Evolutionary conservation across 768 basidiomycete species (phyloP), one percentile per base, ranked within the genome.

Genomic region (Trametes elegans): DNA sequence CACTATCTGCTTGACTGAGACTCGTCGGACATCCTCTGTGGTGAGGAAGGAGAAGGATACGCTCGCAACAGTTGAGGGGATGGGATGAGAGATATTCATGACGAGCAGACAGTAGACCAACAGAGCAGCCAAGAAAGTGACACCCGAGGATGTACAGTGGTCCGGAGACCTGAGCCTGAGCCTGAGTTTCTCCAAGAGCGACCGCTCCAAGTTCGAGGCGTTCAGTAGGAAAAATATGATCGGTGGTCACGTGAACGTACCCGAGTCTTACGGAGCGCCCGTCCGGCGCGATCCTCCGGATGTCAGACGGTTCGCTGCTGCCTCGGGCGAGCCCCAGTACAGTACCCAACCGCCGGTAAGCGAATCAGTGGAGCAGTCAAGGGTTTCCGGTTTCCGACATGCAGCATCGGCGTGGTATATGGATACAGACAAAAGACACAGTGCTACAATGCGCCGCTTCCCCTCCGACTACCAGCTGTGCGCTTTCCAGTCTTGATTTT

Each of bases 1-100:
- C 49, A 93, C 81, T 59, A 98, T 88, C 75, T 97, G 93, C 74
- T 97, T 95, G 66, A 98, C 96, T n/a, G 93, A 96, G 66, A 98
- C 93, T 54, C 88, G 83, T 40, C 89, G 84, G 66, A 98, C 80
- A 71, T 99, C 95, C 62, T 89, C 80, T 13, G 91, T 76, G 14
- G 88, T 83, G 47, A 99, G 84, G 70, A 94, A 96, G 1, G 94
- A 94, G 71, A 99, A 99, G 8, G 93, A 93, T 56, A 98, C 73
- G 59, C 88, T 87, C 50, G 84, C 73, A 58, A 95, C 86, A 27
- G 85, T 83, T 0, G 93, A 88, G n/a, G 93, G 88, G 38, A 98
- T 71, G 11, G 95, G 87, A 63, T 89, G 82, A 5, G 93, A 79
- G 72, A 96, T 90, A 72, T 99, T 95, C 96, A 98, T 93, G 55